Evolutionary conservation across 371 early-diverging fungal species (phyloP).

Genomic region (Mortierella sp.): DNA sequence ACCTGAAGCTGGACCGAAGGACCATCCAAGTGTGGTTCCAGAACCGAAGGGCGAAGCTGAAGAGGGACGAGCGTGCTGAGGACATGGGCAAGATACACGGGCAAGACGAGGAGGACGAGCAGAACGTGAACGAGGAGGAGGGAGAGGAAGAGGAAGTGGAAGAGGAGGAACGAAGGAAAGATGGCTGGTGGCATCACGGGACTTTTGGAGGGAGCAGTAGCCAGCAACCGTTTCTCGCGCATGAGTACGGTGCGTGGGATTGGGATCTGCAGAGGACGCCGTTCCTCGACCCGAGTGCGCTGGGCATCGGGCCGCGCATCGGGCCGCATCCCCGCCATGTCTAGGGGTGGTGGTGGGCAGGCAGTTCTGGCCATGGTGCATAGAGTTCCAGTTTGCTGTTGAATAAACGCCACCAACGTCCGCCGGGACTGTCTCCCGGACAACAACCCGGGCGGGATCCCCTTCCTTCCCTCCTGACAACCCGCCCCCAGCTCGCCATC

Average conservation of each 20-base stretch:
- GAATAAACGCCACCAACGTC: not conserved
- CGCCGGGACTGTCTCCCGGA: no score
- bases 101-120: not conserved
- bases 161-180: not conserved
- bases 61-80: conserved; percentile 24
- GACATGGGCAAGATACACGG: not conserved
- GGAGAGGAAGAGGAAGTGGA: not conserved
- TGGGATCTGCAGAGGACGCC: not conserved
- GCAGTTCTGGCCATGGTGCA: no score
- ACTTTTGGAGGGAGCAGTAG: not conserved
- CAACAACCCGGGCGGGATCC: conserved; percentile 26
- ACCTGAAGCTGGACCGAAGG: conserved; percentile 55
- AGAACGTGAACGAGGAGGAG: not conserved
- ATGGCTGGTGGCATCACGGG: not conserved
- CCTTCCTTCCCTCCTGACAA: not conserved
- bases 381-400: no score
- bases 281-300: not conserved
- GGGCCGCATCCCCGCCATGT: no score
- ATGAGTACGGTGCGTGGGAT: not conserved
- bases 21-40: conserved; percentile 95
- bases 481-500: not conserved
- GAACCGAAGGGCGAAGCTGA: conserved; percentile 77
- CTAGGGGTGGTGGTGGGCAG: no score
- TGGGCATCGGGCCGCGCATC: no score
- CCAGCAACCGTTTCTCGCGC: not conserved